Evolutionary conservation across 2,329 filamentous ascomycete genomes (phyloP).

Genomic region (Metarhizium rileyi): DNA sequence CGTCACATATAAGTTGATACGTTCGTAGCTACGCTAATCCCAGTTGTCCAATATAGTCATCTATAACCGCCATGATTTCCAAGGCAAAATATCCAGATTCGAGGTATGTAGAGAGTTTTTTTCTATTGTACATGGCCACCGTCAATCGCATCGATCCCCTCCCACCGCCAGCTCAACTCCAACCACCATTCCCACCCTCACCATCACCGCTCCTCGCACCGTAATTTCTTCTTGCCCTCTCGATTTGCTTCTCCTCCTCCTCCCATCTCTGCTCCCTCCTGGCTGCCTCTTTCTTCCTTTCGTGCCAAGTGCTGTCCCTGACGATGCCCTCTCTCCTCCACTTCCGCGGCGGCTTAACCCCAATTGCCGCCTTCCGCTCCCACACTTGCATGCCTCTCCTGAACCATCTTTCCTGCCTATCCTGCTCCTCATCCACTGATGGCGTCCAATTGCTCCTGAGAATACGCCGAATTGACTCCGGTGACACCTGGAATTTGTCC

Average conservation of each 20-base stretch:
- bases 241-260: conserved; percentile 18
- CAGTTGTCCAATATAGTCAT: not conserved
- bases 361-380: conserved; percentile 48
- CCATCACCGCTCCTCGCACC: conserved; percentile 3
- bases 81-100: not conserved
- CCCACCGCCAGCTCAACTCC: not conserved
- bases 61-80: not conserved
- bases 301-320: conserved; percentile 33
- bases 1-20: too few relatives aligned
- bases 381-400: conserved; percentile 51
- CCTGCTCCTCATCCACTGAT: conserved; percentile 44
- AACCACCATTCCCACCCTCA: not conserved
- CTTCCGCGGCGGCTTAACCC: conserved; percentile 48
- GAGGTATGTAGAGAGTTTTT: not conserved
- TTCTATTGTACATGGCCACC: not conserved
- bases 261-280: conserved; percentile 19
- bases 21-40: not conserved
- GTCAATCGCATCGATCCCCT: not conserved
- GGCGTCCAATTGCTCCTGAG: conserved; percentile 70
- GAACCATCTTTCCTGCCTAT: conserved; percentile 52
- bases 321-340: conserved; percentile 49
- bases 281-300: conserved; percentile 19
- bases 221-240: conserved; percentile 13
- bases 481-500: conserved; percentile 71
- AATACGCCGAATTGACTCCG: conserved; percentile 81